Percentiles rank a stretch among this genome's conserved stretches.
These are phyloP conservation scores for Mantamonas sphyraenae DNA, from an alignment of 78 protist species.

Conservation along the genomic window DNA sequence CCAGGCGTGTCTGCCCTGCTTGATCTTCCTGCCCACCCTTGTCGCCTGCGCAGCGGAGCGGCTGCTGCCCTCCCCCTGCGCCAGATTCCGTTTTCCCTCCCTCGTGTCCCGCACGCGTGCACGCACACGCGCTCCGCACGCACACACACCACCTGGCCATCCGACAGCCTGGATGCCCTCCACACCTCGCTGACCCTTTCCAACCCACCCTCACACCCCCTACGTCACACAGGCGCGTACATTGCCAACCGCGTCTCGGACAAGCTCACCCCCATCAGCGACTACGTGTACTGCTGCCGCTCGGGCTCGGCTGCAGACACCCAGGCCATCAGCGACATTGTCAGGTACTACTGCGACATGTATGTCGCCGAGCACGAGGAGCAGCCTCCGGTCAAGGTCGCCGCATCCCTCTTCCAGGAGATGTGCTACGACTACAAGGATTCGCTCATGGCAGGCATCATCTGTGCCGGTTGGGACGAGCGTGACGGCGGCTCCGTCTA, in stretches of 20 bases:
- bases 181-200: not conserved
- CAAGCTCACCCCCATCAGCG: conserved; percentile 83
- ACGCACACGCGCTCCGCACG: not conserved
- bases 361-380: conserved; percentile 72
- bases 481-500: conserved; percentile 75
- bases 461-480: conserved; percentile 94
- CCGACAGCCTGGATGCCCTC: too few relatives aligned
- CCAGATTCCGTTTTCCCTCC: not conserved
- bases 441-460: conserved; percentile 85
- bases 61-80: not conserved
- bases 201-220: not conserved
- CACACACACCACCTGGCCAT: too few relatives aligned
- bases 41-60: too few relatives aligned
- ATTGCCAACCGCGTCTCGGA: conserved; percentile 90
- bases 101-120: not conserved
- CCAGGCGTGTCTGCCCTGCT: not conserved
- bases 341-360: conserved; percentile 59
- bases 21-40: too few relatives aligned
- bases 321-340: conserved; percentile 83
- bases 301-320: conserved; percentile 99
- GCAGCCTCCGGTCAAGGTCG: conserved; percentile 74
- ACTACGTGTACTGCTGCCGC: conserved; percentile 82
- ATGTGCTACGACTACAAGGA: conserved; percentile 83
- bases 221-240: conserved; percentile 53
- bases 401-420: conserved; percentile 77